Evolutionary conservation across 768 basidiomycete species (phyloP).

Genomic region (Termitomyces sp.): DNA sequence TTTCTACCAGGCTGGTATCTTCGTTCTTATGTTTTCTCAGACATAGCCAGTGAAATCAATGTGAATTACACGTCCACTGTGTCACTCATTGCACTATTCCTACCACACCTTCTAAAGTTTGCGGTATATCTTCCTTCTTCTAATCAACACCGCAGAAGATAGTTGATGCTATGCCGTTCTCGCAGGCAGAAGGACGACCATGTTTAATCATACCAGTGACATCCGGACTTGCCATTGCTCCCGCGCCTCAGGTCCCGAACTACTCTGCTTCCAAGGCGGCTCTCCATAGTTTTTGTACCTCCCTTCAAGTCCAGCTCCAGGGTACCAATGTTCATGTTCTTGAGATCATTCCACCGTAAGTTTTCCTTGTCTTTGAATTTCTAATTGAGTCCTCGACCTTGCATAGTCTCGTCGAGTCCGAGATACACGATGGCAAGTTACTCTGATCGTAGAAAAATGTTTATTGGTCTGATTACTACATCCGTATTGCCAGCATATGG

Average conservation of each 20-base stretch:
- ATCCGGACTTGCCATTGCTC: conserved; percentile 48
- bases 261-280: conserved; percentile 62
- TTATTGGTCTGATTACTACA: background rate
- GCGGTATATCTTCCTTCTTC: conserved; percentile 32
- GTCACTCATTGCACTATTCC: conserved; percentile 43
- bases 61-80: conserved; percentile 54
- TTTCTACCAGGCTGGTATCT: background rate
- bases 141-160: background rate
- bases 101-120: conserved; percentile 55
- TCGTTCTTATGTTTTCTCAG: conserved; percentile 24
- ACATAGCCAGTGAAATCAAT: conserved; percentile 43
- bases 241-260: conserved; percentile 38
- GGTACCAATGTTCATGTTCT: conserved; percentile 50
- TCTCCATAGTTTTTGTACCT: conserved; percentile 47
- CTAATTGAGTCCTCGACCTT: background rate
- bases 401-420: conserved; percentile 54
- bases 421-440: conserved; percentile 53
- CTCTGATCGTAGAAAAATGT: background rate
- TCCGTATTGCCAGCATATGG: conserved; percentile 41
- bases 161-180: background rate
- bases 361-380: conserved; percentile 3
- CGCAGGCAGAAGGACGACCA: conserved; percentile 41
- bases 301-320: conserved; percentile 43
- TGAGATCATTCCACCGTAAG: conserved; percentile 59
- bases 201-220: conserved; percentile 50